Evolutionary conservation across 2,329 filamentous ascomycete species (phyloP).

Genomic region (Trichoderma hamatum): DNA sequence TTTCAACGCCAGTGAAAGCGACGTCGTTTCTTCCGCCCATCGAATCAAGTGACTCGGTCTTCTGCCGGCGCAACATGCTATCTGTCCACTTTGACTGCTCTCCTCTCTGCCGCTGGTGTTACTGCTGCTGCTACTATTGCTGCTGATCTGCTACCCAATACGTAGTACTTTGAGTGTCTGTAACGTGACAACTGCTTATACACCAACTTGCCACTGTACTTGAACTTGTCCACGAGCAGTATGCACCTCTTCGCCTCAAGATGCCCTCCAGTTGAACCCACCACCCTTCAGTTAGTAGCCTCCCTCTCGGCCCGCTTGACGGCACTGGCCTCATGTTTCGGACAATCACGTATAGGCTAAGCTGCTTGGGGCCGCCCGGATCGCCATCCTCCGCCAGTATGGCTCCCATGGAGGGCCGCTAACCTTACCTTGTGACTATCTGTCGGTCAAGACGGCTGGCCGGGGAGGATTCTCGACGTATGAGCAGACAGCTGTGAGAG

Average conservation of each 20-base stretch:
- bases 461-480: neutral
- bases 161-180: neutral
- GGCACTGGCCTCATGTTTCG: neutral
- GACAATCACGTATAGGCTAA: conserved; percentile 16
- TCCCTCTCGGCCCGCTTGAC: neutral
- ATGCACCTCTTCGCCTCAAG: neutral
- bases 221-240: neutral
- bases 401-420: conserved; percentile 10
- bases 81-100: neutral
- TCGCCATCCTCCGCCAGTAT: conserved; percentile 6
- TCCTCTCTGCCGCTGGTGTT: neutral
- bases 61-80: neutral
- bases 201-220: neutral
- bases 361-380: conserved; percentile 17
- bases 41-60: neutral
- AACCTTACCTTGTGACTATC: neutral
- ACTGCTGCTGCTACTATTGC: neutral
- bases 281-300: neutral
- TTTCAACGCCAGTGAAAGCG: neutral
- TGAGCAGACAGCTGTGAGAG: neutral
- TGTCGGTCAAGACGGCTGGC: conserved; percentile 4
- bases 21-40: neutral
- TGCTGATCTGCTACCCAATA: neutral
- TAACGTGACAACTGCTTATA: neutral
- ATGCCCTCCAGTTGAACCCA: neutral